These are phyloP conservation scores for Rhexocercosporidium sp. DNA, from an alignment of 2,329 filamentous ascomycete species.

Conservation along the genomic window DNA sequence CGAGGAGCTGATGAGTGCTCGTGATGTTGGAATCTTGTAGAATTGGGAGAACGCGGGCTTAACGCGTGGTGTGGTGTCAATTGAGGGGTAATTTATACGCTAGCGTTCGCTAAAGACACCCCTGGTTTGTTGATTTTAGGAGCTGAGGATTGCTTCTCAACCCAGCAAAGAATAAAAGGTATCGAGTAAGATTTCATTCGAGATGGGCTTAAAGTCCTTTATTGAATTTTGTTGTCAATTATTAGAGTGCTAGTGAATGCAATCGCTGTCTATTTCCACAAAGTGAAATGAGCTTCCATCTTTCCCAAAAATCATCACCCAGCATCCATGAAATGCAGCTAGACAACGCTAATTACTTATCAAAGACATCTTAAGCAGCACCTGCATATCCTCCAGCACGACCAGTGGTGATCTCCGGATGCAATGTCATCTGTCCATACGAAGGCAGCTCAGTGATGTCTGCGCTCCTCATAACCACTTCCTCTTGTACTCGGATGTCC, in stretches of 20 bases:
- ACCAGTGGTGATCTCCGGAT: constrained; percentile 30
- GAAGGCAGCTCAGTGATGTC: constrained; percentile 31
- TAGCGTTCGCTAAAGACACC: background rate
- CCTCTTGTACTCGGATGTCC: constrained; percentile 31
- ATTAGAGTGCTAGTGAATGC: background rate
- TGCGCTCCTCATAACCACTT: constrained; percentile 26
- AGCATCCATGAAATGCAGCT: background rate
- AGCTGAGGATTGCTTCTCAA: background rate
- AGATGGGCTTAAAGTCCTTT: background rate
- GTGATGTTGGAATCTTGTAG: background rate
- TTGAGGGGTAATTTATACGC: background rate
- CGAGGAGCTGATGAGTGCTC: background rate
- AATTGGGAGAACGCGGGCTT: background rate
- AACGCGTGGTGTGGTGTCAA: background rate
- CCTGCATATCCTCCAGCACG: constrained; percentile 27
- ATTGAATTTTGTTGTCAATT: background rate
- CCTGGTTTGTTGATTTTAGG: constrained; percentile 4
- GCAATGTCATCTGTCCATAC: constrained; percentile 33
- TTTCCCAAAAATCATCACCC: background rate
- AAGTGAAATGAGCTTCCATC: background rate
- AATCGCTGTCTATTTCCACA: background rate
- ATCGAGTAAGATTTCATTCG: background rate
- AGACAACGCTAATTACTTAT: background rate
- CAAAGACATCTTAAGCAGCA: background rate
- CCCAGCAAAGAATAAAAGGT: background rate